These are phyloP conservation scores for Ophiostoma piceae DNA, from an alignment of 2,329 filamentous ascomycete species.

Conservation along the genomic window DNA sequence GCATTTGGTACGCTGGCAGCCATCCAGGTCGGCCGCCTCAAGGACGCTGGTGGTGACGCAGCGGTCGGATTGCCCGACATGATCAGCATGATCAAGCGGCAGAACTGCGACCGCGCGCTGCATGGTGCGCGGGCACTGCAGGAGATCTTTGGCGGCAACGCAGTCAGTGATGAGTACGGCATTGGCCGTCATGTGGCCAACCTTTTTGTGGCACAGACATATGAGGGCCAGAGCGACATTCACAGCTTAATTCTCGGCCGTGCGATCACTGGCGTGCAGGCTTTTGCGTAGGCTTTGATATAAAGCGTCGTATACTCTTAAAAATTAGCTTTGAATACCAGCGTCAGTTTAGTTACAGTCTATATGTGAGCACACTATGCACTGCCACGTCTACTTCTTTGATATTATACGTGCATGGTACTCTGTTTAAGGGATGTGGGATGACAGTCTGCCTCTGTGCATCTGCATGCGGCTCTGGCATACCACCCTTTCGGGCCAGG, in stretches of 20 bases:
- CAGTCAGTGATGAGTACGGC: slow-evolving; percentile 94
- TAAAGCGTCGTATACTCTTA: background rate
- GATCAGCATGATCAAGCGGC: slow-evolving; percentile 94
- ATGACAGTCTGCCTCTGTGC: background rate
- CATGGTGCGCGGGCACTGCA: slow-evolving; percentile 74
- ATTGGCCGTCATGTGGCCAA: slow-evolving; percentile 95
- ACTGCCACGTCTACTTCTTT: background rate
- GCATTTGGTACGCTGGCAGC: slow-evolving; percentile 87
- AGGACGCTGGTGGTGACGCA: slow-evolving; percentile 86
- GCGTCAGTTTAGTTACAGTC: background rate
- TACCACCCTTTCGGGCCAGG: background rate
- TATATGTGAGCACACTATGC: background rate
- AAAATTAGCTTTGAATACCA: background rate
- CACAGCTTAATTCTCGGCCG: slow-evolving; percentile 69
- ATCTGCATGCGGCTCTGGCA: background rate
- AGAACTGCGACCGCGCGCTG: slow-evolving; percentile 91
- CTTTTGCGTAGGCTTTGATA: slow-evolving; percentile 56
- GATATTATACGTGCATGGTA: background rate
- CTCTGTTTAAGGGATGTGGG: background rate
- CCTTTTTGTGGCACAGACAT: slow-evolving; percentile 94
- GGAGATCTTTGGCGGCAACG: slow-evolving; percentile 95
- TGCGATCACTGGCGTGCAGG: slow-evolving; percentile 61
- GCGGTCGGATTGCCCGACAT: slow-evolving; percentile 79
- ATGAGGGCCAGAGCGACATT: slow-evolving; percentile 97
- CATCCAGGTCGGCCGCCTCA: slow-evolving; percentile 84